Percentiles rank a stretch among this genome's conserved stretches.
phyloP scores from a whole-genome alignment of 2,329 filamentous ascomycete species.

The Sporothrix phasma region DNA sequence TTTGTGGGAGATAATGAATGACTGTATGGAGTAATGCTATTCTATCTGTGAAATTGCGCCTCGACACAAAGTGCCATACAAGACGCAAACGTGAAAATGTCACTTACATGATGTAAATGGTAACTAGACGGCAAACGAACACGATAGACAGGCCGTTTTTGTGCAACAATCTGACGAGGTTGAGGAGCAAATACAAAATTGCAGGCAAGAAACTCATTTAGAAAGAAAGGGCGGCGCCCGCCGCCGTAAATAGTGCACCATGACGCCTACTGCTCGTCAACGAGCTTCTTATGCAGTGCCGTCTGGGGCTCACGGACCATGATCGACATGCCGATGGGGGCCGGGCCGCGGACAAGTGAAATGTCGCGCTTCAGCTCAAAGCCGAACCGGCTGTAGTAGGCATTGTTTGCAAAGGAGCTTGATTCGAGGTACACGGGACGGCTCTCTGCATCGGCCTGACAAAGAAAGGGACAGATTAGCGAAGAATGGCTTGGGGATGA shows the following conservation, averaged over 20 bases:
- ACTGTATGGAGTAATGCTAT: not conserved
- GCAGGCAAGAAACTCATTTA: not conserved
- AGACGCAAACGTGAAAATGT: not conserved
- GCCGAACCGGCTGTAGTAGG: constrained; percentile 66
- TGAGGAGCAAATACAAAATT: too few species aligned
- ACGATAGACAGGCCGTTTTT: not conserved
- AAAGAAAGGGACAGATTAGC: not conserved
- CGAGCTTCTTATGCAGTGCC: constrained; percentile 19
- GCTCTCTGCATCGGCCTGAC: constrained; percentile 56
- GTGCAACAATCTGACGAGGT: not conserved
- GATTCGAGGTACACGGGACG: constrained; percentile 70
- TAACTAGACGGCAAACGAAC: not conserved
- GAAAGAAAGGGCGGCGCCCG: not conserved
- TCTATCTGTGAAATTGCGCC: not conserved
- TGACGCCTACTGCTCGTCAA: not conserved
- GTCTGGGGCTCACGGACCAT: constrained; percentile 66
- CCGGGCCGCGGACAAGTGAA: constrained; percentile 46
- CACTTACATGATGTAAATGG: too few species aligned
- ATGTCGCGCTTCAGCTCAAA: constrained; percentile 58
- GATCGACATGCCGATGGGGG: constrained; percentile 59
- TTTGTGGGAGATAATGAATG: not conserved
- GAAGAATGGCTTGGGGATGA: not conserved
- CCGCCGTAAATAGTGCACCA: not conserved
- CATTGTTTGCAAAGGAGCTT: constrained; percentile 56
- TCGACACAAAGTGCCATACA: not conserved